A percentile compares a stretch with the other conserved stretches of the same genome.
phyloP scores from a whole-genome alignment of 176 grass and related monocot genomes.

The Triticum urartu region DNA sequence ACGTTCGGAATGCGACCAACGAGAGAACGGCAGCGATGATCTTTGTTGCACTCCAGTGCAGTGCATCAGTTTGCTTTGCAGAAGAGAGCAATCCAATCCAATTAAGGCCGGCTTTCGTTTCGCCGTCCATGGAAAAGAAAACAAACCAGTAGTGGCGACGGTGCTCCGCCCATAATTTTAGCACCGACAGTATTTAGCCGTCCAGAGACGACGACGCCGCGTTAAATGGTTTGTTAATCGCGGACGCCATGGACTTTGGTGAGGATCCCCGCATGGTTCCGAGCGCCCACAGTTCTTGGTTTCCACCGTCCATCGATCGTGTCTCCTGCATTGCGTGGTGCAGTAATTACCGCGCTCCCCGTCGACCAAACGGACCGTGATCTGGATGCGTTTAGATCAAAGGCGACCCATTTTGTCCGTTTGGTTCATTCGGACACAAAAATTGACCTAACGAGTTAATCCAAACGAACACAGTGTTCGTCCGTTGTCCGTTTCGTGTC shows the following conservation, averaged over 20 bases:
- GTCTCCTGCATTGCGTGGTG: conserved; percentile 15
- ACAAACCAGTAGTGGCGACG: neutral
- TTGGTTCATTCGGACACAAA: no score
- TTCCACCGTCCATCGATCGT: neutral
- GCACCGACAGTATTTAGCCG: conserved; percentile 18
- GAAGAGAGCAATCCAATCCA: no score
- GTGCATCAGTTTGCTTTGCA: no score
- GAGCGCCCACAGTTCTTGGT: conserved; percentile 15
- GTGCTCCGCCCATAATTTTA: neutral
- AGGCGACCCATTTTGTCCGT: no score
- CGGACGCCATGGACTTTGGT: conserved; percentile 17
- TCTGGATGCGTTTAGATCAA: neutral
- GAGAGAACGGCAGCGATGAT: no score
- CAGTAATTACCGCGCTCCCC: neutral
- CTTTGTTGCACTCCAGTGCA: no score
- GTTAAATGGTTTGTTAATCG: neutral
- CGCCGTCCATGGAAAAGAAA: neutral
- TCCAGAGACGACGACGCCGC: neutral
- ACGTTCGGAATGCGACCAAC: no score
- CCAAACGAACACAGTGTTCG: no score
- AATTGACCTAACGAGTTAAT: no score
- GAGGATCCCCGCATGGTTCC: conserved; percentile 17
- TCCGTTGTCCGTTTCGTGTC: no score
- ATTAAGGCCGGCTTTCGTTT: no score
- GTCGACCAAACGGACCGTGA: neutral